Evolutionary conservation across 179 eudicot species (phyloP).

Genomic region (Silene vulgaris): DNA sequence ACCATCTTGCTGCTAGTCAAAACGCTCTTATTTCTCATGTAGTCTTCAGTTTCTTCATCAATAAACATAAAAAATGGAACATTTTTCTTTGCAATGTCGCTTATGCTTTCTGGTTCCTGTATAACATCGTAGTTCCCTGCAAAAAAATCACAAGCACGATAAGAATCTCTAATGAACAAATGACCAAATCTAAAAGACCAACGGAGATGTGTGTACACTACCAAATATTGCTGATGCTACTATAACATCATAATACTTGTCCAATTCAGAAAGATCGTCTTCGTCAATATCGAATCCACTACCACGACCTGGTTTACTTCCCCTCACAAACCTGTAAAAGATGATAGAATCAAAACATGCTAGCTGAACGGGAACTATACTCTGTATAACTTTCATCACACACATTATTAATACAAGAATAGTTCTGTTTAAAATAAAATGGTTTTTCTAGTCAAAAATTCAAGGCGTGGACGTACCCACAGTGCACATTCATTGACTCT

Average conservation of each 20-base stretch:
- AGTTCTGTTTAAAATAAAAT: background rate
- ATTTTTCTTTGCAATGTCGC: constrained; percentile 49
- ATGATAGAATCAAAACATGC: constrained; percentile 7
- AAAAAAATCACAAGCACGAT: constrained; percentile 18
- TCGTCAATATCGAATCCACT: constrained; percentile 83
- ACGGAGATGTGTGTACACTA: constrained; percentile 24
- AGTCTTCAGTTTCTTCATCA: constrained; percentile 79
- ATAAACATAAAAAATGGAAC: constrained; percentile 81
- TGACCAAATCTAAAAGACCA: background rate
- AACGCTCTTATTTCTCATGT: constrained; percentile 61
- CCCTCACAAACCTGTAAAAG: constrained; percentile 63
- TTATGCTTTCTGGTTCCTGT: constrained; percentile 68
- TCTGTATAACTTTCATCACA: background rate
- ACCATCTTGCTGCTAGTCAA: constrained; percentile 53
- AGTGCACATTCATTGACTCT: constrained; percentile 87
- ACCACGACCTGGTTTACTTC: constrained; percentile 65
- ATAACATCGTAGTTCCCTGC: constrained; percentile 83
- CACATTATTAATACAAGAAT: background rate
- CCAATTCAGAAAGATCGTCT: constrained; percentile 63
- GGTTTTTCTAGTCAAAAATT: background rate
- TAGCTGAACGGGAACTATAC: background rate
- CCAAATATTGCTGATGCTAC: constrained; percentile 97
- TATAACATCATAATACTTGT: constrained; percentile 63
- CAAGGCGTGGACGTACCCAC: constrained; percentile 55
- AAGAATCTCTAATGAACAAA: constrained; percentile 17